Evolutionary conservation across 2,329 filamentous ascomycete genomes (phyloP), one percentile per base, ranked within the genome.

Genomic region (Ceratocystis papillata): DNA sequence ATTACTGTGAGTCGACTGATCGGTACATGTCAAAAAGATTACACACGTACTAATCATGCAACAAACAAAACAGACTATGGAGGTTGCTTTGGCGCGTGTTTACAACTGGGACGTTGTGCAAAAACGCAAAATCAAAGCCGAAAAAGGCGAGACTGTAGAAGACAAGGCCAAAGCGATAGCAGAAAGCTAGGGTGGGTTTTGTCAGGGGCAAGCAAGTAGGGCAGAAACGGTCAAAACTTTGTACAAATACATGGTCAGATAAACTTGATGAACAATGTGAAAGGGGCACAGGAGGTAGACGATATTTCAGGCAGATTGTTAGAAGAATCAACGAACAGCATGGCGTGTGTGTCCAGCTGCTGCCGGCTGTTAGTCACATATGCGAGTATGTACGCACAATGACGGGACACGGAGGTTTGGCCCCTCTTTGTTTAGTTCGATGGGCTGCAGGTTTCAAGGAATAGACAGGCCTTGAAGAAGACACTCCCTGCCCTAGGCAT

Each of bases 51-150:
- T 25, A 53, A 48, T 8, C 48, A 10, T 15, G 15, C 48, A 12
- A 53, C 20, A 53, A 53, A 20, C 22, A 22, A 28, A 10, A 46
- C 70, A 95, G 90, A 96, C 92, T 0, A 87, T 99, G 80, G 94
- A 99, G 76, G 94, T 99, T 44, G 94, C 94, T 3, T 91, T 93
- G 50, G 94, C 94, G 25, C 83, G 94, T 70, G 92, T 99, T n/a
- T 97, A 99, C 77, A 99, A 99, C 76, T 97, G 94, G 93, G 94
- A 99, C 73, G 91, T 99, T 3, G 90, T 93, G 55, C 89, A 96
- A 79, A 90, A 95, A 77, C 82, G 94, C 71, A 96, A 96, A 79
- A 91, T 96, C 68, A 94, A 91, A 75, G 80, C 77, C 2, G 86
- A 87, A 48, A 83, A 85, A 69, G 85, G 77, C 67, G 74, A 73